Evolutionary conservation across 192 early-diverging fungal genomes (phyloP), one percentile per base, ranked within the genome.

Genomic region (Backusella mclennaniae): DNA sequence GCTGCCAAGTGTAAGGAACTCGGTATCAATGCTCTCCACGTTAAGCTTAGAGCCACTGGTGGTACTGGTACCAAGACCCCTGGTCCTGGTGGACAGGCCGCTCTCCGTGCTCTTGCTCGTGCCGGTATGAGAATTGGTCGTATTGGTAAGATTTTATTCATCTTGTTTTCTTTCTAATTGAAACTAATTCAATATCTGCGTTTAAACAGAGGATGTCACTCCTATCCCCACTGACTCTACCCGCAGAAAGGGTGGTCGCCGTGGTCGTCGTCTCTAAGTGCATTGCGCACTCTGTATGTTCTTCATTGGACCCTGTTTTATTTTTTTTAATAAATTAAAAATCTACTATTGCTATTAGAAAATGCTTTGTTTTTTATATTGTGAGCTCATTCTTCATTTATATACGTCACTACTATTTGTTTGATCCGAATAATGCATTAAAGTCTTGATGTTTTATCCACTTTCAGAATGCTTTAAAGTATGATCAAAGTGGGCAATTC

Each of bases 11-110:
- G 97, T 94, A 96, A 97, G 91, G 98, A 99, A 87, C 90, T 99
- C 66, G 98, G 98, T 82, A 96, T 99, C 92, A 99, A 93, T 72
- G 98, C 98, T 79, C 92, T 99, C 72, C 98, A 99, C 93, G 92
- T 99, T 86, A 97, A 98, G 95, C 92, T 99, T 85, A 95, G 98
- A 87, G 98, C 96, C 79, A 97, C 97, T 84, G 98, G 98, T 87
- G 98, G 98, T 86, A 98, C 92, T 89, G 96, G 97, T 76, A 92
- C 93, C 84, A 99, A 99, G 93, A 92, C 96, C 81, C 97, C 97
- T 78, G 97, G 97, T 72, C 93, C 95, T 73, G 98, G 98, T 92
- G 98, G 94, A 71, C 98, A 99, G 89, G 85, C 89, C 77, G 96
- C 98, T 84, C 95, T 99, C 85, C 95, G 98, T 85, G 98, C 98